Percentiles rank a stretch among this genome's conserved stretches.
Evolutionary conservation across 164 flowering plant species (phyloP).

Genomic region (Buxus sempervirens): DNA sequence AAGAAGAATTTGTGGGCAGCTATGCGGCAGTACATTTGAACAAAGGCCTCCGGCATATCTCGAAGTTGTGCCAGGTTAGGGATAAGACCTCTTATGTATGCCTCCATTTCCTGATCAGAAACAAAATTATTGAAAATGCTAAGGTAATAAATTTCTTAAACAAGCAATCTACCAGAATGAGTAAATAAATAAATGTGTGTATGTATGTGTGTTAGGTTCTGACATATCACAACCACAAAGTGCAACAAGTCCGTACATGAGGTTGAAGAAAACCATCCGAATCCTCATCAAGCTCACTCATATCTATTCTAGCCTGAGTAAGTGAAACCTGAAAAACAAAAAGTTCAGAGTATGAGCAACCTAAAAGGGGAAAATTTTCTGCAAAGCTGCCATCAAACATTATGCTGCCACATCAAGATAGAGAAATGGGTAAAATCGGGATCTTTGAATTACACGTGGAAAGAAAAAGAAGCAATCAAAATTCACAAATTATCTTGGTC

Average conservation of each 20-base stretch:
- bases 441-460: background rate
- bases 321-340: conserved; percentile 77
- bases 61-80: conserved; percentile 97
- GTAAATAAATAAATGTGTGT: too few species aligned
- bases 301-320: conserved; percentile 97
- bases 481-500: too few species aligned
- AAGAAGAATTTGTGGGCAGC: conserved; percentile 97
- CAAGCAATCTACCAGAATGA: background rate
- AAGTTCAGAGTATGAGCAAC: background rate
- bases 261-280: conserved; percentile 97
- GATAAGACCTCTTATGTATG: conserved; percentile 90
- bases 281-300: conserved; percentile 99
- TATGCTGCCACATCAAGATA: background rate
- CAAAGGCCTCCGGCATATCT: conserved; percentile 83
- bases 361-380: background rate
- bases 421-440: background rate
- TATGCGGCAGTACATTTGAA: conserved; percentile 89
- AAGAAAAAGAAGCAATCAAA: background rate
- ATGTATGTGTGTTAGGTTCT: too few species aligned
- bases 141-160: background rate
- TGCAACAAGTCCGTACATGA: conserved; percentile 48
- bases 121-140: background rate
- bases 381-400: background rate
- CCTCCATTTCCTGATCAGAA: conserved; percentile 83
- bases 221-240: background rate